Base-by-base conservation (phyloP, 2,329 filamentous ascomycete species). In the Trichothecium roseum region DNA sequence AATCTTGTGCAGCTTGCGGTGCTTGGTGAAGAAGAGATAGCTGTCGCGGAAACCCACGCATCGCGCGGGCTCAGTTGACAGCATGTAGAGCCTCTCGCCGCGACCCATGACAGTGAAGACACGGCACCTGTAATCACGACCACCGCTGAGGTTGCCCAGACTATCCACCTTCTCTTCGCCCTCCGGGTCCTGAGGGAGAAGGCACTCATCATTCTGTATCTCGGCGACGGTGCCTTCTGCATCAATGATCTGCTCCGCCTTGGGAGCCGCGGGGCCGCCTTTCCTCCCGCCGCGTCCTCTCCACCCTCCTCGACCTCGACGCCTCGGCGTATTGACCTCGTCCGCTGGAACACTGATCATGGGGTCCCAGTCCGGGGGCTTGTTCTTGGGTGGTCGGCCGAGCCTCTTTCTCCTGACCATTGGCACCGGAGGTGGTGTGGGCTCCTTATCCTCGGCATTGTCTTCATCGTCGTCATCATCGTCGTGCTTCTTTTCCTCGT, bases 21-120 rank as follows among this genome's bases (percentile, higher is more conserved):
- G 91, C 62, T 96, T 98, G 44, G 91, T 93, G 68, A 98, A 98
- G 70, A 98, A 95, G 18, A 98, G 75, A 54, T 98, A 98, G 44
- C 88, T 95, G 67, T 98, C 91, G 46, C 91, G 75, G 69, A 98
- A 98, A 13, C 91, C 91, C 37, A 94, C 88, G 51, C 91, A 96
- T 45, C 91, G 83, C 17, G 91, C 91, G 5, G 91, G 93, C 54
- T 98, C 91, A 4, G 91, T 98, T 3, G 91, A 96, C 60, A 98
- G 64, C 91, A 98, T 98, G 74, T 98, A 98, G 9, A 94, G 76
- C 37, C 88, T 70, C 34, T 89, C 74, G 27, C 83, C 87, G 44
- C 88, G 78, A 37, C 85, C 87, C 14, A 78, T 71, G 44, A 98
- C 83, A 7, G 83, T 94, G 57, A 98, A 98, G 2, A 89, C 94